These are phyloP conservation scores for Ceratocystis alfenasii DNA, from an alignment of 2,329 filamentous ascomycete genomes.

Conservation along the genomic window DNA sequence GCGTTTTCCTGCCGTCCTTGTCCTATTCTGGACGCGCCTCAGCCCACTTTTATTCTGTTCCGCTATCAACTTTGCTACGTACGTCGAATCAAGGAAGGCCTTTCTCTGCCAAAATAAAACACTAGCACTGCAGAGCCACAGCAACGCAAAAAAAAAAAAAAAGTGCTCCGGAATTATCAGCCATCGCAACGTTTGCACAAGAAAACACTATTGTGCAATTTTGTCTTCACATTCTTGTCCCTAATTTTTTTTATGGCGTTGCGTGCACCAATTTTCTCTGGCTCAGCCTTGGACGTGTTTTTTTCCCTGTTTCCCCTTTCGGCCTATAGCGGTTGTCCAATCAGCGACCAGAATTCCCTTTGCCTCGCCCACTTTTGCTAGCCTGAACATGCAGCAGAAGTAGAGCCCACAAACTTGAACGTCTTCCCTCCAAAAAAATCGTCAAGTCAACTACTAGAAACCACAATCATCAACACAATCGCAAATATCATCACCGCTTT, in stretches of 20 bases:
- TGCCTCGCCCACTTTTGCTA: slow-evolving; percentile 4
- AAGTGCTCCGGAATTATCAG: neutral
- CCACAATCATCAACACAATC: neutral
- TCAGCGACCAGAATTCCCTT: neutral
- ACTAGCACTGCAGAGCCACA: neutral
- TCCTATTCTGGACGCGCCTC: slow-evolving; percentile 6
- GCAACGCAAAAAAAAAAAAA: neutral
- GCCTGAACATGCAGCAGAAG: neutral
- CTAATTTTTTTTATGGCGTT: neutral
- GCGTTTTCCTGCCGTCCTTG: neutral
- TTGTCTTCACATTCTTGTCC: neutral
- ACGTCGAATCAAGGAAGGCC: neutral
- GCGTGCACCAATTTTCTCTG: neutral
- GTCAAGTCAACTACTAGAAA: neutral
- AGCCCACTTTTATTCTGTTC: slow-evolving; percentile 4
- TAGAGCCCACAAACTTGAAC: neutral
- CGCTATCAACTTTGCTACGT: neutral
- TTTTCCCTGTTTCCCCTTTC: neutral
- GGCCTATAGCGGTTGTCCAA: neutral
- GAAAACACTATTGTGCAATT: neutral
- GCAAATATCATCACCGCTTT: slow-evolving; percentile 3
- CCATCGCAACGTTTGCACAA: neutral
- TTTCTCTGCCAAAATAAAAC: neutral
- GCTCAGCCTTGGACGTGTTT: slow-evolving; percentile 4
- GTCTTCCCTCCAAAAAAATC: neutral